phyloP scores from a whole-genome alignment of 768 basidiomycete species.

The Zangia roseola region DNA sequence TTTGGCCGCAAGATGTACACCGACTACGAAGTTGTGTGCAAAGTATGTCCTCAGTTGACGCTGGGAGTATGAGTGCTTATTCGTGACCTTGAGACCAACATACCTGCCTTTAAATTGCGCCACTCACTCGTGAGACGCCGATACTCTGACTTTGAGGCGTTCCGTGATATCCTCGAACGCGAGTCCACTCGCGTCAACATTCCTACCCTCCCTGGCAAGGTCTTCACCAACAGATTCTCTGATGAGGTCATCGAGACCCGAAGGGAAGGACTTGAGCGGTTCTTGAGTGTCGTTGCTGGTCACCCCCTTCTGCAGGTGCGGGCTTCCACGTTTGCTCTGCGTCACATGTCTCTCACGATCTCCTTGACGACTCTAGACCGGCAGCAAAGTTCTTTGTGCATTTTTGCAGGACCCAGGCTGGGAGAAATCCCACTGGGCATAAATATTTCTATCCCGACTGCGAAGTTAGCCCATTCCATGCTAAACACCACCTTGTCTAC shows the following conservation, averaged over 20 bases:
- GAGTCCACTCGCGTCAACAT: conserved; percentile 98
- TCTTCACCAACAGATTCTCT: conserved; percentile 97
- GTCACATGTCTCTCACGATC: conserved; percentile 5
- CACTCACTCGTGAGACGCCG: conserved; percentile 85
- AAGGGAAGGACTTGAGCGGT: conserved; percentile 91
- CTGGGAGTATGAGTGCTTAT: conserved; percentile 1
- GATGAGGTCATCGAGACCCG: conserved; percentile 95
- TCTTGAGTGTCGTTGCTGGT: conserved; percentile 94
- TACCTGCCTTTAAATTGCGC: conserved; percentile 97
- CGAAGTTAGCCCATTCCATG: not conserved
- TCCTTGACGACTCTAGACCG: conserved; percentile 55
- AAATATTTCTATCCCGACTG: conserved; percentile 18
- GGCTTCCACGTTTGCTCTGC: conserved; percentile 19
- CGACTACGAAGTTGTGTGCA: conserved; percentile 98
- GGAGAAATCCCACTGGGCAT: conserved; percentile 81
- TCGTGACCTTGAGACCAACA: conserved; percentile 78
- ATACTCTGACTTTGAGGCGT: conserved; percentile 94
- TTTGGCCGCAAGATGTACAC: conserved; percentile 99
- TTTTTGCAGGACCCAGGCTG: conserved; percentile 94
- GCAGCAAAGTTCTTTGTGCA: conserved; percentile 93
- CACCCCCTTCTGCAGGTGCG: conserved; percentile 91
- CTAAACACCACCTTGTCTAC: not conserved
- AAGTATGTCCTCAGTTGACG: conserved; percentile 46
- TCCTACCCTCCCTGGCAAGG: conserved; percentile 94
- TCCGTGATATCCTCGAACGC: conserved; percentile 95